Evolutionary conservation across 176 grass and related monocot genomes (phyloP).

Genomic region (Cenchrus purpureus): DNA sequence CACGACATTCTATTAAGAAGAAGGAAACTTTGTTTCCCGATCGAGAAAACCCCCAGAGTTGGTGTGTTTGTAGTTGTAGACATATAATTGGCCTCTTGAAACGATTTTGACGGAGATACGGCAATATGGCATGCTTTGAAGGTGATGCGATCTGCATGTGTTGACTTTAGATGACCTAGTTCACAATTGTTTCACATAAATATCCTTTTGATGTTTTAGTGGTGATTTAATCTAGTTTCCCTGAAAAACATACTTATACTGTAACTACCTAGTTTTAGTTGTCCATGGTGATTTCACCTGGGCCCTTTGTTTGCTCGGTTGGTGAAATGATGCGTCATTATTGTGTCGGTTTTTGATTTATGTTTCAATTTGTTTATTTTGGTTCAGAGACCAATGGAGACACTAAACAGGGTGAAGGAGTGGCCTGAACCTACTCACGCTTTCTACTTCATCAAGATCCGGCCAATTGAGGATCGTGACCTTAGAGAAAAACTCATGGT

Average conservation of each 20-base stretch:
- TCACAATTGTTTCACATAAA: neutral
- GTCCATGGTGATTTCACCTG: neutral
- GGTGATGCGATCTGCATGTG: neutral
- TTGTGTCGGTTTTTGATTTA: too few species aligned
- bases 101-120: neutral
- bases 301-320: too few species aligned
- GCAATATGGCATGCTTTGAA: neutral
- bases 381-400: too few species aligned
- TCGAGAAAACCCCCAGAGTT: neutral
- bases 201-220: neutral
- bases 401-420: slow-evolving; percentile 12
- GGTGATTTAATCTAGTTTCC: too few species aligned
- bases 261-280: neutral
- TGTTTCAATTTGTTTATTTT: too few species aligned
- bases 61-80: neutral
- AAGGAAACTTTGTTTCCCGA: too few species aligned
- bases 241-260: too few species aligned
- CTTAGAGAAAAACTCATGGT: slow-evolving; percentile 73
- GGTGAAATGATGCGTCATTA: too few species aligned
- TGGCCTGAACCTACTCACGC: slow-evolving; percentile 62
- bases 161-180: neutral
- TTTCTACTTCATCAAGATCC: slow-evolving; percentile 73
- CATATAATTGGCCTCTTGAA: neutral
- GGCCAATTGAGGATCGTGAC: slow-evolving; percentile 77
- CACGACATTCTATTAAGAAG: too few species aligned